Percentiles rank a stretch among this genome's conserved stretches.
These are phyloP conservation scores for Tetrastigma voinierianum DNA, from an alignment of 164 flowering plant genomes.

Conservation along the genomic window DNA sequence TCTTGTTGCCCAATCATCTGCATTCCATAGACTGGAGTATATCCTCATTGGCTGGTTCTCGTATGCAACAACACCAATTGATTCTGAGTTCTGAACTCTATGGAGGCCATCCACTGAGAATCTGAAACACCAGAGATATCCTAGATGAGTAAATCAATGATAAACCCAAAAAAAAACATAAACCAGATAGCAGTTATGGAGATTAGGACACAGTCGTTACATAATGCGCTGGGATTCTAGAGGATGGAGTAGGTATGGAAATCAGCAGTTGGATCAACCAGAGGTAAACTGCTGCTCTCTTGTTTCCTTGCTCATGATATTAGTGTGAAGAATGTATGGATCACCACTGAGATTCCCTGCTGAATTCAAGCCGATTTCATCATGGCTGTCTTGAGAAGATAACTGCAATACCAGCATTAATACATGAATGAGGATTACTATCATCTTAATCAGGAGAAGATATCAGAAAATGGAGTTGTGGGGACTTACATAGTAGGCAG, in stretches of 20 bases:
- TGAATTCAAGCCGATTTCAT: conserved; percentile 36
- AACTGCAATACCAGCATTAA: conserved; percentile 17
- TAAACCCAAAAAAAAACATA: background rate
- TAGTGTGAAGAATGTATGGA: conserved; percentile 51
- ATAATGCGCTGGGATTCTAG: conserved; percentile 30
- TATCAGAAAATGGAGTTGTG: background rate
- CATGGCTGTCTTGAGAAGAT: conserved; percentile 28
- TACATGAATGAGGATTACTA: background rate
- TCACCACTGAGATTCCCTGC: conserved; percentile 41
- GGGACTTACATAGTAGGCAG: conserved; percentile 36
- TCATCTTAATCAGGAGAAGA: background rate
- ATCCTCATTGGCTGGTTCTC: conserved; percentile 35
- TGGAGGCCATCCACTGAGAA: conserved; percentile 39
- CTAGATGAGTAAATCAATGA: background rate
- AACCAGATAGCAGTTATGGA: background rate
- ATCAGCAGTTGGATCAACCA: conserved; percentile 66
- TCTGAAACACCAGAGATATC: conserved; percentile 13
- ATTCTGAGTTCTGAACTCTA: conserved; percentile 38
- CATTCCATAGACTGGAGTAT: conserved; percentile 32
- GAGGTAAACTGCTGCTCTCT: conserved; percentile 53
- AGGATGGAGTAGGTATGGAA: conserved; percentile 44
- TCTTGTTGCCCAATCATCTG: conserved; percentile 47
- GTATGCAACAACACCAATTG: conserved; percentile 21
- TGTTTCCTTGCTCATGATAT: conserved; percentile 50
- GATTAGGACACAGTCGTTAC: conserved; percentile 9